Conservation (phyloP, 345 rosid species). For the Salix brachista region DNA sequence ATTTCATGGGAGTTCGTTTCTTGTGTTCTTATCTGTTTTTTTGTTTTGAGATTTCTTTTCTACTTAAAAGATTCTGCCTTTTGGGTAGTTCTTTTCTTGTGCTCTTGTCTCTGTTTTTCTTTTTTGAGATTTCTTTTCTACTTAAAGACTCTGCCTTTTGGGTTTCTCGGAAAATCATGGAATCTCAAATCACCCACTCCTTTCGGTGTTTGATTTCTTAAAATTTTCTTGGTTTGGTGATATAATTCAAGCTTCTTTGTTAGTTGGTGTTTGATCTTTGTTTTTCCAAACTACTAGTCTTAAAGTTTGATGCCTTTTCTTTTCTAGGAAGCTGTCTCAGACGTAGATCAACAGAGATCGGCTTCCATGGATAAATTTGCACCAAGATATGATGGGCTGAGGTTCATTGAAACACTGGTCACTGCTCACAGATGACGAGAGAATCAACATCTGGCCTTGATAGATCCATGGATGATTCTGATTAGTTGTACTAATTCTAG, state of each 20-base stretch:
- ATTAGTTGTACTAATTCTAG: constrained; percentile 2
- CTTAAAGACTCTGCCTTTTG: background rate
- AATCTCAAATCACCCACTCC: background rate
- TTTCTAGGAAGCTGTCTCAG: constrained; percentile 10
- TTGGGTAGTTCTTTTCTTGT: background rate
- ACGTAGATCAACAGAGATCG: constrained; percentile 7
- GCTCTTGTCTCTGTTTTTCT: background rate
- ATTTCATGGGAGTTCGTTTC: background rate
- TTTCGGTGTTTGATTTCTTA: background rate
- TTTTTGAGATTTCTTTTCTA: background rate
- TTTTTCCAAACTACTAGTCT: background rate
- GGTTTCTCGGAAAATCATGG: background rate
- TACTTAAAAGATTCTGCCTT: too few relatives aligned
- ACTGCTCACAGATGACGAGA: constrained; percentile 26
- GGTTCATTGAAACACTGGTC: constrained; percentile 33
- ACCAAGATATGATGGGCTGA: constrained; percentile 30
- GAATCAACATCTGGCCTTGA: background rate
- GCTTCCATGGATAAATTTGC: constrained; percentile 24
- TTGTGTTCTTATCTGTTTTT: background rate
- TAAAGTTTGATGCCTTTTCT: background rate
- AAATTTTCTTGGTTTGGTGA: background rate
- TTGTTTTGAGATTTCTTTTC: too few relatives aligned
- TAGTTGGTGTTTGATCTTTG: background rate
- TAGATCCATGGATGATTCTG: background rate
- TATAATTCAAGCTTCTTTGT: background rate